Conservation (phyloP, 2,329 filamentous ascomycete genomes). For the Tetracladium maxilliforme region DNA sequence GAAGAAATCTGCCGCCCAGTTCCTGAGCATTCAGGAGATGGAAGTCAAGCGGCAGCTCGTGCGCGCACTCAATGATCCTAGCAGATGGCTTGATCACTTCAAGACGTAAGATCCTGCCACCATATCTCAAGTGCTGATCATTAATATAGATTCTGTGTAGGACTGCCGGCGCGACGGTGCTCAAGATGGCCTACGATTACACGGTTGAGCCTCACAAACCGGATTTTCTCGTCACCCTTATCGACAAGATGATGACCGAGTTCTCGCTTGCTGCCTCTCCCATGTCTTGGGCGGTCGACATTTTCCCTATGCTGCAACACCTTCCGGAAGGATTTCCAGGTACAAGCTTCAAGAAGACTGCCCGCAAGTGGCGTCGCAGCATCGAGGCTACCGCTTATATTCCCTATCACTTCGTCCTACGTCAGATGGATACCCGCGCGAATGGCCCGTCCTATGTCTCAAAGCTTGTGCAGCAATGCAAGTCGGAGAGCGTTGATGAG, state of each 20-base stretch:
- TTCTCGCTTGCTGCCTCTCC: constrained; percentile 5
- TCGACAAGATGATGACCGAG: constrained; percentile 6
- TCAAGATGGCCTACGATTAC: constrained; percentile 6
- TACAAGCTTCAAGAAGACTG: constrained; percentile 4
- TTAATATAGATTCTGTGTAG: constrained; percentile 1
- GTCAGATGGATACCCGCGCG: constrained; percentile 2
- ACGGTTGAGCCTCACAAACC: constrained; percentile 4
- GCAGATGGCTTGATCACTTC: constrained; percentile 7
- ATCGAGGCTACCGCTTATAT: constrained; percentile 3
- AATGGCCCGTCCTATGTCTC: constrained; percentile 5
- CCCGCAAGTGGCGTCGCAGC: constrained; percentile 4
- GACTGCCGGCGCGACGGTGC: constrained; percentile 3
- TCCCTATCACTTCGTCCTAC: constrained; percentile 4
- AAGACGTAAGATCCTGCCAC: constrained; percentile 6
- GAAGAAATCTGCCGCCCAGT: constrained; percentile 8
- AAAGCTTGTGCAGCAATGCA: constrained; percentile 4
- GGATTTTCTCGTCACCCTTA: constrained; percentile 4
- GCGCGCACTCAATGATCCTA: constrained; percentile 6
- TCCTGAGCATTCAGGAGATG: constrained; percentile 6
- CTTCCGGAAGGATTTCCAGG: constrained; percentile 6
- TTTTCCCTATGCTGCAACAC: constrained; percentile 4
- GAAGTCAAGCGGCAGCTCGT: constrained; percentile 7
- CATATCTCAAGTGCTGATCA: neutral
- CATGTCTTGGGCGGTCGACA: constrained; percentile 4
- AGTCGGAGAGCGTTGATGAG: neutral